phyloP scores from a whole-genome alignment of 306 rosid genomes.

The Vachellia collinsii region DNA sequence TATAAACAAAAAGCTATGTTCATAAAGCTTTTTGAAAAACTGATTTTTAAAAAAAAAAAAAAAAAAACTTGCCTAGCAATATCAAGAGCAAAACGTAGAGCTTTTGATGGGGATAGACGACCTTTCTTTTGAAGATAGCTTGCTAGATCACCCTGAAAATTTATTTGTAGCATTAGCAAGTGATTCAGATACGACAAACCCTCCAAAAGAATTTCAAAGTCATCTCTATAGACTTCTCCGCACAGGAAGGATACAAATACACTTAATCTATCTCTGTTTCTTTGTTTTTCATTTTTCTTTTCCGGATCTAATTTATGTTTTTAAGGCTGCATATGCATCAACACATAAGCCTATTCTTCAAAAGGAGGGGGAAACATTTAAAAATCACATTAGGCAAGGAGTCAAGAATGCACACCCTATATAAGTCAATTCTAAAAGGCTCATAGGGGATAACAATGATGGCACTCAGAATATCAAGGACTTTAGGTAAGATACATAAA shows the following conservation, averaged over 20 bases:
- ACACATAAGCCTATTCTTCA: neutral
- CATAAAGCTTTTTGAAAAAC: conserved; percentile 23
- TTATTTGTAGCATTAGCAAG: conserved; percentile 37
- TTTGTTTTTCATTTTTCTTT: neutral
- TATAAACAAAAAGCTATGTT: conserved; percentile 9
- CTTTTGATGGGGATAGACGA: conserved; percentile 88
- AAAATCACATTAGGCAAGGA: neutral
- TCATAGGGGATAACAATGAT: neutral
- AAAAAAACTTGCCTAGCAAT: conserved; percentile 80
- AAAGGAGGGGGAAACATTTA: neutral
- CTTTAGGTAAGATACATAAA: neutral
- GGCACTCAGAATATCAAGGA: conserved; percentile 12
- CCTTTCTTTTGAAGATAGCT: conserved; percentile 91
- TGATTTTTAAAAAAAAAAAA: conserved; percentile 29
- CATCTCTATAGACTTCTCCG: neutral
- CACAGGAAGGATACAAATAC: neutral
- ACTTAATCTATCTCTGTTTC: neutral
- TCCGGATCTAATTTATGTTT: neutral
- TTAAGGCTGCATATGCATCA: neutral
- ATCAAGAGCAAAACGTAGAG: conserved; percentile 82
- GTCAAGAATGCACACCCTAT: conserved; percentile 18
- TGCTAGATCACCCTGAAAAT: conserved; percentile 84
- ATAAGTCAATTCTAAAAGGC: neutral
- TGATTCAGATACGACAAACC: conserved; percentile 32
- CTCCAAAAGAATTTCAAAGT: conserved; percentile 8